A percentile compares a stretch with the other conserved stretches of the same genome.
These are phyloP conservation scores for Exophiala sp. DNA, from an alignment of 2,329 filamentous ascomycete species.

Conservation along the genomic window DNA sequence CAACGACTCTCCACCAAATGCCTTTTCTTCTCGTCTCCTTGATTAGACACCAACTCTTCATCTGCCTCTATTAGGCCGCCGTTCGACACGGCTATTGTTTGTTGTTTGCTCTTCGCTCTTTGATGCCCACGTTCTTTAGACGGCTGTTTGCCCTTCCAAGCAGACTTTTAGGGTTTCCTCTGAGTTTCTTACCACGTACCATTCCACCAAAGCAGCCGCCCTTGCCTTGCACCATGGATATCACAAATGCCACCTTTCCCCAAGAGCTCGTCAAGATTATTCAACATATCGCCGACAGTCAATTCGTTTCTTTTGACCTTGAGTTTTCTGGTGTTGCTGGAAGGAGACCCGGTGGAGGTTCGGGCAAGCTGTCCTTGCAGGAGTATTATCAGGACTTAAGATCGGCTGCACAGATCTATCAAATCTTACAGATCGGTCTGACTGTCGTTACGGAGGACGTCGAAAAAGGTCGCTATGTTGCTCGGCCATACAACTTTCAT, in stretches of 20 bases:
- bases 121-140: conserved; percentile 9
- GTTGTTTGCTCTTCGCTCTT: conserved; percentile 1
- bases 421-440: conserved; percentile 64
- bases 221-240: conserved; percentile 25
- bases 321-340: conserved; percentile 62
- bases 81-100: not conserved
- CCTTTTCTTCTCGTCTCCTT: not conserved
- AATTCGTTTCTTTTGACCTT: conserved; percentile 63
- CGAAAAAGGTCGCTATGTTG: conserved; percentile 51
- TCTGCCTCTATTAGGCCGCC: not conserved
- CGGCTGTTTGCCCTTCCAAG: conserved; percentile 11
- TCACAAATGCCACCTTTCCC: conserved; percentile 22
- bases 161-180: conserved; percentile 16
- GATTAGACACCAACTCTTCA: not conserved
- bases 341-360: conserved; percentile 27
- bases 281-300: conserved; percentile 54
- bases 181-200: conserved; percentile 7
- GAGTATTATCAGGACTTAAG: conserved; percentile 60
- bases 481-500: conserved; percentile 64
- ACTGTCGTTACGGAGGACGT: conserved; percentile 60
- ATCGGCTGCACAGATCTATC: conserved; percentile 58
- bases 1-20: not conserved
- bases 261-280: conserved; percentile 45
- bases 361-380: conserved; percentile 50
- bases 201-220: not conserved